Conservation (phyloP, 352 stramenopile species). For the Blastocystis sp. region DNA sequence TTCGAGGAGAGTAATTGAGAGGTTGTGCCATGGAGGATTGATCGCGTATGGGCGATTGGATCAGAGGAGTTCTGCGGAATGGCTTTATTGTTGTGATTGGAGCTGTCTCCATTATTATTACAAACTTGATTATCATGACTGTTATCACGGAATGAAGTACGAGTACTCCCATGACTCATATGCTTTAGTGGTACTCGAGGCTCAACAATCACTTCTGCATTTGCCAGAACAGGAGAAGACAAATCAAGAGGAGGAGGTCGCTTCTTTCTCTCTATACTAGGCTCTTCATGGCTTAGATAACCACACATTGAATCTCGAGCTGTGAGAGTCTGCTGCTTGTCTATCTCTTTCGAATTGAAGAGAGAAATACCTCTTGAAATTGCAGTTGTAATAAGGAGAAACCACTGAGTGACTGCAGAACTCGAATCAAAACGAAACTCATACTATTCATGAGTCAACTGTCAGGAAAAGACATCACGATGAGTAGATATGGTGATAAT, state of each 20-base stretch:
- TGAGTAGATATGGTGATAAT: conserved; percentile 11
- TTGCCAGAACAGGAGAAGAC: neutral
- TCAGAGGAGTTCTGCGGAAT: neutral
- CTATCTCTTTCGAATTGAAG: neutral
- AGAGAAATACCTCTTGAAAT: conserved; percentile 7
- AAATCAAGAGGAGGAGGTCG: neutral
- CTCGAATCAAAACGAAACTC: neutral
- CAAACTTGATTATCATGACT: no score
- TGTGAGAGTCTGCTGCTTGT: neutral
- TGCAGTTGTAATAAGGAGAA: neutral
- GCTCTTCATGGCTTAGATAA: neutral
- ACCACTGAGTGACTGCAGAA: neutral
- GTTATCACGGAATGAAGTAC: no score
- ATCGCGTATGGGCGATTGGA: no score
- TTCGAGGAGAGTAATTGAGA: neutral
- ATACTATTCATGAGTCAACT: neutral
- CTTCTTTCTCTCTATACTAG: neutral
- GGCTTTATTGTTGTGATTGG: neutral
- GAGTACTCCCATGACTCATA: no score
- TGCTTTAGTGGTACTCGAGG: neutral
- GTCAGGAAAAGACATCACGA: neutral
- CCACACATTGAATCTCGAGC: neutral
- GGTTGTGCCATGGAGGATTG: no score
- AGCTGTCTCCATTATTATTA: no score
- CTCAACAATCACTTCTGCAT: neutral